These are phyloP conservation scores for Arthrobotrys pseudoclavata DNA, from an alignment of 2,329 filamentous ascomycete genomes.

Conservation along the genomic window DNA sequence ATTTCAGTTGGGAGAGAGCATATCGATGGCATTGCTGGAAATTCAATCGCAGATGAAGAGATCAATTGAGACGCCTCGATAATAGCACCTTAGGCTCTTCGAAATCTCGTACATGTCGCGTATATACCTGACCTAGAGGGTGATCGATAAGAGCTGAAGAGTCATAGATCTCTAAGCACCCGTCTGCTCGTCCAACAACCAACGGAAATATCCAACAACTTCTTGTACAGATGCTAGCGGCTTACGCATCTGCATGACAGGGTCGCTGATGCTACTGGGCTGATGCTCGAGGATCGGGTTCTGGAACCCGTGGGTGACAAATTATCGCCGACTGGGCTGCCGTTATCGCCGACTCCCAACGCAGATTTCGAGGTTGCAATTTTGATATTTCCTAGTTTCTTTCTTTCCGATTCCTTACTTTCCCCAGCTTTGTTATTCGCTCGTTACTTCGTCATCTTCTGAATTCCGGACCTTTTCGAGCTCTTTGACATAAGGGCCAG, in stretches of 20 bases:
- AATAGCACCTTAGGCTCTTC: too few relatives aligned
- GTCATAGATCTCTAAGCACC: too few relatives aligned
- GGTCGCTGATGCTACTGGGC: constrained; percentile 3
- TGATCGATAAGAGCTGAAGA: too few relatives aligned
- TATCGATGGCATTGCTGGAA: not conserved
- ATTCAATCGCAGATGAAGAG: not conserved
- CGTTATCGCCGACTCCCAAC: constrained; percentile 35
- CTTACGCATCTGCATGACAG: not conserved
- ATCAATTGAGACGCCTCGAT: not conserved
- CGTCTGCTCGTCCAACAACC: not conserved
- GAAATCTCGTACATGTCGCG: not conserved
- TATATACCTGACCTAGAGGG: not conserved
- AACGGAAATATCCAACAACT: not conserved
- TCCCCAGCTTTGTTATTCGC: constrained; percentile 16
- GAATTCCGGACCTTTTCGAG: not conserved
- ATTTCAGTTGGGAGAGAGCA: constrained; percentile 16
- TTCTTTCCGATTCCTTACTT: not conserved
- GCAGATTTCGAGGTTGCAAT: constrained; percentile 48
- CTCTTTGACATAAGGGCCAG: not conserved
- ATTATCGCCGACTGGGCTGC: constrained; percentile 41
- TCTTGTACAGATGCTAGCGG: not conserved
- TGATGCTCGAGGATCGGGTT: not conserved
- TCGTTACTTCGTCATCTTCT: constrained; percentile 18
- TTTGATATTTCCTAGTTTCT: constrained; percentile 28
- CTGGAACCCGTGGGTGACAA: not conserved